Evolutionary conservation across 2,329 filamentous ascomycete genomes (phyloP).

Genomic region (Colletotrichum sp.): DNA sequence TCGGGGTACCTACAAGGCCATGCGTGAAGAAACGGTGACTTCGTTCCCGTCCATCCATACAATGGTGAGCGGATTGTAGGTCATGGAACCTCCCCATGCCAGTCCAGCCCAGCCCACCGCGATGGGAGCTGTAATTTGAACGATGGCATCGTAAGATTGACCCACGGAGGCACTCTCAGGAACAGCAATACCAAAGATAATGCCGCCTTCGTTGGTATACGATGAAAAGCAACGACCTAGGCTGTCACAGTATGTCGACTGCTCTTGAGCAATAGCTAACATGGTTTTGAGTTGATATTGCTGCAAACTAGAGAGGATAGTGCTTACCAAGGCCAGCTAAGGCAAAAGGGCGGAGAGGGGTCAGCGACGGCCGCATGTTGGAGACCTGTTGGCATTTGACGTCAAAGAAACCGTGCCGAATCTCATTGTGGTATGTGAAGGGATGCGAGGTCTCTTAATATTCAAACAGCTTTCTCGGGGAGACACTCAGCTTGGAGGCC

Average conservation of each 20-base stretch:
- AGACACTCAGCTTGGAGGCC: background rate
- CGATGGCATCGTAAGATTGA: slow-evolving; percentile 41
- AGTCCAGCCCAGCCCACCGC: slow-evolving; percentile 48
- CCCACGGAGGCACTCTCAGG: slow-evolving; percentile 31
- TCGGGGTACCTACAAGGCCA: slow-evolving; percentile 35
- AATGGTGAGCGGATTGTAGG: slow-evolving; percentile 46
- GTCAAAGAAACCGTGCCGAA: background rate
- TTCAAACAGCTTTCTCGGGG: background rate
- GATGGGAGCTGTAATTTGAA: slow-evolving; percentile 46
- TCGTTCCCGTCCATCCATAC: slow-evolving; percentile 46
- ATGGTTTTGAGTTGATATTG: background rate
- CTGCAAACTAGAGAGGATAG: background rate
- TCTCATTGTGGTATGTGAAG: background rate
- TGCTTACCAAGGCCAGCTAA: slow-evolving; percentile 16
- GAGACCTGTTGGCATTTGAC: background rate
- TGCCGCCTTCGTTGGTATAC: slow-evolving; percentile 29
- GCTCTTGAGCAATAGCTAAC: background rate
- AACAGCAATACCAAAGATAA: slow-evolving; percentile 40
- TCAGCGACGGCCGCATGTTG: slow-evolving; percentile 19
- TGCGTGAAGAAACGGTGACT: slow-evolving; percentile 39
- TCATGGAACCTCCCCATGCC: slow-evolving; percentile 50
- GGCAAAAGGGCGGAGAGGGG: background rate
- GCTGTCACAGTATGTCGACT: slow-evolving; percentile 24
- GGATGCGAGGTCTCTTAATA: background rate
- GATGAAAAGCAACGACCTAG: slow-evolving; percentile 24